These are phyloP conservation scores for Hydrangea macrophylla DNA, from an alignment of 148 eudicot species.

Conservation along the genomic window DNA sequence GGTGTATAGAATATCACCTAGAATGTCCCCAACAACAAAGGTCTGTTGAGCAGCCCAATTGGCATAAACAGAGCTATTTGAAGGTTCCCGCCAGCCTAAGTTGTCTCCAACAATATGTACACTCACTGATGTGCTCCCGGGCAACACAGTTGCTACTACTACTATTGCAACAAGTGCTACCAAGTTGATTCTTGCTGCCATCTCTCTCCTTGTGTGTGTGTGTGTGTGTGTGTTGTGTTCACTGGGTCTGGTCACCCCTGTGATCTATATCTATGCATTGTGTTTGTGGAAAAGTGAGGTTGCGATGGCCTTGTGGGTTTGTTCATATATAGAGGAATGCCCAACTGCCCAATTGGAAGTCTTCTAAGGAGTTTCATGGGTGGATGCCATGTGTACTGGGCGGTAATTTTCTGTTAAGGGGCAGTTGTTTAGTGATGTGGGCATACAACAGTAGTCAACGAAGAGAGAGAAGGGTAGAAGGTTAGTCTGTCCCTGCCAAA, in stretches of 20 bases:
- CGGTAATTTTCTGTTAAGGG: too few species aligned
- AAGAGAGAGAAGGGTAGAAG: too few species aligned
- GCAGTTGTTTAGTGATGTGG: too few species aligned
- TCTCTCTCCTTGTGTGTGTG: too few species aligned
- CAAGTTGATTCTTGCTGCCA: background rate
- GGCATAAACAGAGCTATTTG: slow-evolving; percentile 9
- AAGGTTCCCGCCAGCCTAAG: slow-evolving; percentile 17
- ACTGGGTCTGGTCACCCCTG: slow-evolving; percentile 2
- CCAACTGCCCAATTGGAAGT: too few species aligned
- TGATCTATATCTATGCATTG: background rate
- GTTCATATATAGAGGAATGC: too few species aligned
- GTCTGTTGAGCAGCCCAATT: slow-evolving; percentile 29
- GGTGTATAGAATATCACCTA: slow-evolving; percentile 17
- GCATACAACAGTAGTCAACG: too few species aligned
- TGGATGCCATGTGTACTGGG: too few species aligned
- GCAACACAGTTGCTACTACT: slow-evolving; percentile 1
- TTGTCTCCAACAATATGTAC: slow-evolving; percentile 21
- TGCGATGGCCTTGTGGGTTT: too few species aligned
- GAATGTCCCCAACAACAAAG: slow-evolving; percentile 24
- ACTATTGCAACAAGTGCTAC: background rate
- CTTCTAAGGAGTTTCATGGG: too few species aligned
- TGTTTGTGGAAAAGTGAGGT: background rate
- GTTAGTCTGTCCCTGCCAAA: too few species aligned
- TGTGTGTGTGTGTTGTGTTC: slow-evolving; percentile 9
- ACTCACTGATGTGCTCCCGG: slow-evolving; percentile 4